A percentile compares a stretch with the other conserved stretches of the same genome.
Conservation (phyloP, 2,329 filamentous ascomycete genomes). For the Hansfordia pulvinata region DNA sequence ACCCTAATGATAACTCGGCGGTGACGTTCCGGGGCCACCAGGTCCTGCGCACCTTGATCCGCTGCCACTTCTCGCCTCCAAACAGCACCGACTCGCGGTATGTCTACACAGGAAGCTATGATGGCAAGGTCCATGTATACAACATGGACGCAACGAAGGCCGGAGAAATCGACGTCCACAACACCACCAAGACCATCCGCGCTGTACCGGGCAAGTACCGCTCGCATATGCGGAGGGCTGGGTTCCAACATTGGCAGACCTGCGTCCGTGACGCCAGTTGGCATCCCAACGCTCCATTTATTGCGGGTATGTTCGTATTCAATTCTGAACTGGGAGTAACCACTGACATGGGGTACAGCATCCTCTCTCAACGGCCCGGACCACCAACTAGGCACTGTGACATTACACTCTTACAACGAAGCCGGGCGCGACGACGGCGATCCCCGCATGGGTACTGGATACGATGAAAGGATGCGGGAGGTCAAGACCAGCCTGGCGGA, state of each 20-base stretch:
- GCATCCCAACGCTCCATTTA: constrained; percentile 73
- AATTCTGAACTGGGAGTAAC: neutral
- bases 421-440: constrained; percentile 49
- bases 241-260: constrained; percentile 51
- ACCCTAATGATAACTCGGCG: constrained; percentile 78
- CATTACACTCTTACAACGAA: constrained; percentile 67
- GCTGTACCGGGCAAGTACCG: constrained; percentile 38
- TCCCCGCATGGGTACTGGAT: constrained; percentile 41
- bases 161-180: constrained; percentile 62
- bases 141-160: constrained; percentile 84
- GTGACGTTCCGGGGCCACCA: constrained; percentile 89
- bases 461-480: constrained; percentile 43
- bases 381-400: constrained; percentile 60
- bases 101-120: constrained; percentile 82
- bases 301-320: constrained; percentile 41
- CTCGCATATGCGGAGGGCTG: constrained; percentile 40
- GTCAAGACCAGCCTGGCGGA: constrained; percentile 2
- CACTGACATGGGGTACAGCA: constrained; percentile 30
- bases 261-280: constrained; percentile 81
- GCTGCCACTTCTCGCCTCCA: constrained; percentile 88
- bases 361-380: constrained; percentile 74
- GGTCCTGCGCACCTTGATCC: constrained; percentile 79
- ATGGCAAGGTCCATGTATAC: constrained; percentile 83
- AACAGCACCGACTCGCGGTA: constrained; percentile 79
- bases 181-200: constrained; percentile 51